Conservation (phyloP, 163 green algal genomes). For the Trebouxiophyceae sp. region DNA sequence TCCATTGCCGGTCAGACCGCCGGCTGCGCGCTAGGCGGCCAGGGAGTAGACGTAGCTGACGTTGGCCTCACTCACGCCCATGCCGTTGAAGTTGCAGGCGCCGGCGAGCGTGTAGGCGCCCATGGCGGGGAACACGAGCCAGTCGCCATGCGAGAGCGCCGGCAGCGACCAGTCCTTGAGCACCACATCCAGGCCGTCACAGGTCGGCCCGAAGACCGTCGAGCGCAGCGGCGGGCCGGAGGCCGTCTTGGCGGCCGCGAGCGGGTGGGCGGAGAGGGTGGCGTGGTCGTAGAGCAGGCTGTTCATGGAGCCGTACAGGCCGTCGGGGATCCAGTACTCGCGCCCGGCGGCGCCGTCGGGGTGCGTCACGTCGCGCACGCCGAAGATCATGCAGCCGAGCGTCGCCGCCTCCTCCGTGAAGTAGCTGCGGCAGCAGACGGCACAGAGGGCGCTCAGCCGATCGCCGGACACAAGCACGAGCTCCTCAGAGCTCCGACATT, state of each 20-base stretch:
- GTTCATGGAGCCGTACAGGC: conserved; percentile 79
- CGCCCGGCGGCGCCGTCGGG: background rate
- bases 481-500: too few relatives aligned
- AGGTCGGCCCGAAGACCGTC: conserved; percentile 96
- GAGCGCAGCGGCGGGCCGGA: conserved; percentile 24
- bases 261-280: conserved; percentile 7
- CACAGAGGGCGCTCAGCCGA: too few relatives aligned
- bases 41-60: conserved; percentile 42
- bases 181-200: conserved; percentile 86
- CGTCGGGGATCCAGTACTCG: conserved; percentile 42
- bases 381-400: conserved; percentile 76
- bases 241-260: background rate
- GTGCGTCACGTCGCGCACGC: conserved; percentile 43
- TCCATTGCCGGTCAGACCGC: too few relatives aligned
- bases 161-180: conserved; percentile 52
- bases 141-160: conserved; percentile 82
- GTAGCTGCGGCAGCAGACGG: conserved; percentile 40
- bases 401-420: conserved; percentile 87
- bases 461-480: too few relatives aligned
- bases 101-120: conserved; percentile 91
- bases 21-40: too few relatives aligned
- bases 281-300: conserved; percentile 78
- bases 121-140: conserved; percentile 87
- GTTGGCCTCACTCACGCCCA: conserved; percentile 27
- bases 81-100: conserved; percentile 88